Evolutionary conservation across 2,329 filamentous ascomycete species (phyloP).

Genomic region (Septoria linicola): DNA sequence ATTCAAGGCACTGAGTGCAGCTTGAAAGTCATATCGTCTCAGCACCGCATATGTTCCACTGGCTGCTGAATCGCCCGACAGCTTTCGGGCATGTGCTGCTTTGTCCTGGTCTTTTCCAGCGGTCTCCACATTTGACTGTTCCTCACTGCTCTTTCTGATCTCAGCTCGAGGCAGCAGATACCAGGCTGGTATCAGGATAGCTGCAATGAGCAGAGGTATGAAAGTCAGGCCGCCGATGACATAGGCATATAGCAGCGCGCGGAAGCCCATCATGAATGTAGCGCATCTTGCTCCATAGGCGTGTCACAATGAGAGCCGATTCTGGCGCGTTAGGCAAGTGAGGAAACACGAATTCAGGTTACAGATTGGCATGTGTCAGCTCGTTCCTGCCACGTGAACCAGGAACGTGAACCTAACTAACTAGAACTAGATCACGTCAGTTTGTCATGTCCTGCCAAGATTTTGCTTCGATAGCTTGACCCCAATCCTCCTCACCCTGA

Average conservation of each 20-base stretch:
- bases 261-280: conserved; percentile 39
- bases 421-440: conserved; percentile 2
- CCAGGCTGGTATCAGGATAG: conserved; percentile 66
- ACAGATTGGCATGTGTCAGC: not conserved
- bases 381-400: conserved; percentile 10
- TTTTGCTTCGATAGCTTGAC: not conserved
- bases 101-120: conserved; percentile 14
- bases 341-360: not conserved
- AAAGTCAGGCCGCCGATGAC: conserved; percentile 85
- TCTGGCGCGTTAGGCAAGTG: not conserved
- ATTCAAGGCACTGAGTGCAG: conserved; percentile 32
- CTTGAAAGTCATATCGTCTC: conserved; percentile 34
- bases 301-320: not conserved
- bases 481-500: not conserved
- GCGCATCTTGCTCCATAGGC: conserved; percentile 1
- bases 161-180: conserved; percentile 52
- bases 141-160: not conserved
- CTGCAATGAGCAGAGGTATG: conserved; percentile 66
- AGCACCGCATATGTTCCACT: conserved; percentile 37
- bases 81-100: conserved; percentile 4
- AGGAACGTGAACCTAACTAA: too few species aligned
- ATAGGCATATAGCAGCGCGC: conserved; percentile 70
- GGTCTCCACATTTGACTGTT: conserved; percentile 13
- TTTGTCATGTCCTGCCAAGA: not conserved
- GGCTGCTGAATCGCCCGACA: conserved; percentile 29